Evolutionary conservation across 2,329 filamentous ascomycete genomes (phyloP).

Genomic region (Fusarium armeniacum): DNA sequence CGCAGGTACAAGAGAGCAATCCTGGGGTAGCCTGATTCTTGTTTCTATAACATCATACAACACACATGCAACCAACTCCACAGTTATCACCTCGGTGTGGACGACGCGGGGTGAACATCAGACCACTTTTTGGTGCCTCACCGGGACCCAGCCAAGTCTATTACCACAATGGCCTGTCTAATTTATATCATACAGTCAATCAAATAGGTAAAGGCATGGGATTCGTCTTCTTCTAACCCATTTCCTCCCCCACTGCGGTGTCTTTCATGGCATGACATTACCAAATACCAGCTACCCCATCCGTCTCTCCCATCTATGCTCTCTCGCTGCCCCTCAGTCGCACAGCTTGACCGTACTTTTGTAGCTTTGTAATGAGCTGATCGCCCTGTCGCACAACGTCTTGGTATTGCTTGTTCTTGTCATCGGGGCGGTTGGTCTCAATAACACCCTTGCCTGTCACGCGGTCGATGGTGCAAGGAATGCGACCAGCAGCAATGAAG

Average conservation of each 20-base stretch:
- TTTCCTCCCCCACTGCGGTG: conserved; percentile 21
- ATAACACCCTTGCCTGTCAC: conserved; percentile 97
- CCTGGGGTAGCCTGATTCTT: conserved; percentile 29
- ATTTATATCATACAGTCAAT: conserved; percentile 50
- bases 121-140: conserved; percentile 38
- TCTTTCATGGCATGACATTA: conserved; percentile 29
- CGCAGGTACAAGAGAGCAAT: conserved; percentile 31
- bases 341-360: conserved; percentile 98
- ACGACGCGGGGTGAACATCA: conserved; percentile 15
- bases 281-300: conserved; percentile 23
- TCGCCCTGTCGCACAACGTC: conserved; percentile 98
- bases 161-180: conserved; percentile 50
- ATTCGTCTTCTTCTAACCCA: conserved; percentile 24
- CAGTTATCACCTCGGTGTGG: conserved; percentile 22
- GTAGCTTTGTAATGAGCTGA: conserved; percentile 97
- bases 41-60: conserved; percentile 21
- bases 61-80: conserved; percentile 26
- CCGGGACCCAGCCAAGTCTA: conserved; percentile 45
- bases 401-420: conserved; percentile 99
- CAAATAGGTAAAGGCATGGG: conserved; percentile 41
- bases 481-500: conserved; percentile 94
- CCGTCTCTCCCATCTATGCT: conserved; percentile 59
- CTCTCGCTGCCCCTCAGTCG: conserved; percentile 94
- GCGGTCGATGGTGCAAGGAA: conserved; percentile 97
- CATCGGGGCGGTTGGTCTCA: conserved; percentile 96